Conservation (phyloP, 768 basidiomycete genomes). For the Hericium coralloides region DNA sequence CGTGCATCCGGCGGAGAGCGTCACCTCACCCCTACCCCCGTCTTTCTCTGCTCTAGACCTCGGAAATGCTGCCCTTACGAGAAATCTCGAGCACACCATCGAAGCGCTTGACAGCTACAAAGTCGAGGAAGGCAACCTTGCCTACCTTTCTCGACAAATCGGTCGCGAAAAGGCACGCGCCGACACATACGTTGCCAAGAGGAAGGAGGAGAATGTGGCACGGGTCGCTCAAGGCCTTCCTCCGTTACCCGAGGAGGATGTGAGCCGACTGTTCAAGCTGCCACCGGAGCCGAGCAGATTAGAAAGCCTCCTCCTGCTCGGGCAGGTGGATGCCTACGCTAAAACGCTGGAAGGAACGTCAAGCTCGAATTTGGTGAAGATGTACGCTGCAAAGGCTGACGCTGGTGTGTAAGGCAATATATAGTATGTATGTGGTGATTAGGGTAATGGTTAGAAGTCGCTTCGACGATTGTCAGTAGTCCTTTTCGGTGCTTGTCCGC, state of each 20-base stretch:
- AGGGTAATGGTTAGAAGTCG: no score
- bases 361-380: slow-evolving; percentile 63
- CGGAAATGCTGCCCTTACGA: slow-evolving; percentile 57
- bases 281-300: slow-evolving; percentile 82
- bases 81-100: slow-evolving; percentile 76
- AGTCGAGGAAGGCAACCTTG: slow-evolving; percentile 88
- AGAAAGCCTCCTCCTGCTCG: slow-evolving; percentile 78
- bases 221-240: slow-evolving; percentile 76
- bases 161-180: slow-evolving; percentile 75
- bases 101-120: slow-evolving; percentile 81
- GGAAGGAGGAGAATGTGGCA: slow-evolving; percentile 79
- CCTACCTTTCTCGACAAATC: slow-evolving; percentile 82
- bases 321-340: slow-evolving; percentile 81
- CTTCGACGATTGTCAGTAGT: no score
- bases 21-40: slow-evolving; percentile 35
- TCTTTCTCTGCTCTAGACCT: slow-evolving; percentile 66
- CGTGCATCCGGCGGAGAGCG: slow-evolving; percentile 25
- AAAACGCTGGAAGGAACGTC: slow-evolving; percentile 64
- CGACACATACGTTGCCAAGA: slow-evolving; percentile 72
- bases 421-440: background rate
- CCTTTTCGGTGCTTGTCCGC: no score
- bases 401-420: slow-evolving; percentile 10
- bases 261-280: slow-evolving; percentile 78
- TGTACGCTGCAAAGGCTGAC: slow-evolving; percentile 58
- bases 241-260: slow-evolving; percentile 83